A percentile compares a stretch with the other conserved stretches of the same genome.
phyloP scores from a whole-genome alignment of 176 grass and related monocot species.

The Zoysia pacifica region DNA sequence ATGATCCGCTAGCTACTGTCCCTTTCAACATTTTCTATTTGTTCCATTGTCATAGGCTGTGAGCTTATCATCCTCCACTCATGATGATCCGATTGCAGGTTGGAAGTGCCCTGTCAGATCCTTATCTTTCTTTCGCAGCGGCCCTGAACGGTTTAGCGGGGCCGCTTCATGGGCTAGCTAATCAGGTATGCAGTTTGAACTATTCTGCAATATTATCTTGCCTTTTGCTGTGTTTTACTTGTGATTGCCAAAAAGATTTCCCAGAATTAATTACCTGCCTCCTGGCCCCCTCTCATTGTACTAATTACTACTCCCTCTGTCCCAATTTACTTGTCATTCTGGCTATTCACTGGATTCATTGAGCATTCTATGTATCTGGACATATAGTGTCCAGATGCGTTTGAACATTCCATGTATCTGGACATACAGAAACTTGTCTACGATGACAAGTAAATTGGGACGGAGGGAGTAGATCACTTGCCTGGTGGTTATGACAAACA shows the following conservation, averaged over 20 bases:
- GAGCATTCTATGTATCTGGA: too few relatives aligned
- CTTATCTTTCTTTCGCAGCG: conserved; percentile 91
- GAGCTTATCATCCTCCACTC: not conserved
- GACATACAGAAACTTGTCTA: too few relatives aligned
- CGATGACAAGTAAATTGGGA: too few relatives aligned
- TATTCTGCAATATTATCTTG: conserved; percentile 3
- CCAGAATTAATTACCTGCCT: not conserved
- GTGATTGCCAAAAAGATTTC: conserved; percentile 11
- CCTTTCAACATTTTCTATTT: not conserved
- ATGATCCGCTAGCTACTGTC: not conserved
- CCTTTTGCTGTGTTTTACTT: conserved; percentile 8
- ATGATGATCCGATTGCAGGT: conserved; percentile 57
- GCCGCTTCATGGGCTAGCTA: conserved; percentile 90
- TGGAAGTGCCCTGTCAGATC: conserved; percentile 91
- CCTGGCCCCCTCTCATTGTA: not conserved
- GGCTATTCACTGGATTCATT: too few relatives aligned
- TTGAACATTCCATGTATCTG: too few relatives aligned
- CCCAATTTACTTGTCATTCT: too few relatives aligned
- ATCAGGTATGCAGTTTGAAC: conserved; percentile 67
- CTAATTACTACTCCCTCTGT: not conserved
- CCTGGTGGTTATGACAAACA: conserved; percentile 7
- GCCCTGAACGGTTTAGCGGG: conserved; percentile 96
- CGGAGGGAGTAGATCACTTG: not conserved
- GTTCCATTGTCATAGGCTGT: not conserved
- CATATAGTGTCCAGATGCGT: too few relatives aligned